Conservation (phyloP, 495 filamentous ascomycete species). For the Aspergillus bridgeri region DNA sequence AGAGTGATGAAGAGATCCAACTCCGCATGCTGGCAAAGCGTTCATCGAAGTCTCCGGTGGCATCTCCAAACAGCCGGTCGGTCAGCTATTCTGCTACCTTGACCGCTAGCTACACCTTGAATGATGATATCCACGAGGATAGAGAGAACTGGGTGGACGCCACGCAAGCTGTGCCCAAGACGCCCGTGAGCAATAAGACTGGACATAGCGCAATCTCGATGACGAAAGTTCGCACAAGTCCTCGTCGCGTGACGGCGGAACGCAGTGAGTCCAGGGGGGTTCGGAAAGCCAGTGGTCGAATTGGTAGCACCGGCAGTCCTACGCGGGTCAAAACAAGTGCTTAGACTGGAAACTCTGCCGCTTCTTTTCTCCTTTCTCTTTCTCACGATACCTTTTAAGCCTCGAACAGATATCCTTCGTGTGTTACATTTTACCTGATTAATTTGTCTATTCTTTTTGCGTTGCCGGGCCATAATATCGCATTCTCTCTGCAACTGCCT, state of each 20-base stretch:
- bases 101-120: slow-evolving; percentile 42
- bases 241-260: slow-evolving; percentile 53
- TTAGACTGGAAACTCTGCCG: neutral
- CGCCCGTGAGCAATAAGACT: slow-evolving; percentile 57
- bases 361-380: slow-evolving; percentile 12
- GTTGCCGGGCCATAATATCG: slow-evolving; percentile 13
- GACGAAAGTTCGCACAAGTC: slow-evolving; percentile 70
- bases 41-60: slow-evolving; percentile 49
- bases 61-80: slow-evolving; percentile 46
- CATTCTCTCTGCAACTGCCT: slow-evolving; percentile 13
- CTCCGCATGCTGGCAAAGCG: slow-evolving; percentile 65
- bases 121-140: slow-evolving; percentile 43
- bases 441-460: neutral
- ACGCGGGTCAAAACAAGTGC: slow-evolving; percentile 25
- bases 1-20: slow-evolving; percentile 77
- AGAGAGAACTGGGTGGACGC: slow-evolving; percentile 45
- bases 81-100: slow-evolving; percentile 48
- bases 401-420: slow-evolving; percentile 16
- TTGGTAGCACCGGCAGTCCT: slow-evolving; percentile 68
- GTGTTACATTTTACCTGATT: slow-evolving; percentile 9
- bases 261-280: slow-evolving; percentile 62
- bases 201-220: slow-evolving; percentile 64
- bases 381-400: slow-evolving; percentile 1
- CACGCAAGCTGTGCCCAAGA: slow-evolving; percentile 53
- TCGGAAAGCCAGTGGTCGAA: slow-evolving; percentile 86